Conservation (phyloP, 108 stramenopile species). For the Poteriospumella lacustris region DNA sequence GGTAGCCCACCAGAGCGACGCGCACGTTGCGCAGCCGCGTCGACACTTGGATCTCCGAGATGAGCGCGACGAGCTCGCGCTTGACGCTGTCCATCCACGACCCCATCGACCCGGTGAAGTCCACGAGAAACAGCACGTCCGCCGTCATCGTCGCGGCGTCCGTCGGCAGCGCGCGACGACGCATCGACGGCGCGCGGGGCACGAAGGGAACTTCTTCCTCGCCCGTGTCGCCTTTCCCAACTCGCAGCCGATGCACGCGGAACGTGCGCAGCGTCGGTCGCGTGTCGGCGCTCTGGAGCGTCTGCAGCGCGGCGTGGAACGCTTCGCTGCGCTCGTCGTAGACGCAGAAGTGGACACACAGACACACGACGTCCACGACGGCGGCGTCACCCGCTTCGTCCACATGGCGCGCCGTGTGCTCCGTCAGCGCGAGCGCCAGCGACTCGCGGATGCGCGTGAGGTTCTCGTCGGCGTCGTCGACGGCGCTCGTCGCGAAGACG, state of each 20-base stretch:
- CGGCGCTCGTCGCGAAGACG: not conserved
- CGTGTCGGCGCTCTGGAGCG: not conserved
- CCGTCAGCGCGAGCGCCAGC: not conserved
- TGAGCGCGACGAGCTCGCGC: not conserved
- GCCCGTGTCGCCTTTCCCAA: not conserved
- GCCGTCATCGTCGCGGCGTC: not conserved
- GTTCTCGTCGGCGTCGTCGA: not conserved
- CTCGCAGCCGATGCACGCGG: not conserved
- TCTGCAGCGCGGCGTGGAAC: not conserved
- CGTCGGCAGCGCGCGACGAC: not conserved
- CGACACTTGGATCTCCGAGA: not conserved
- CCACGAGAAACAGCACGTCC: not conserved
- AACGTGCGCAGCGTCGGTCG: not conserved
- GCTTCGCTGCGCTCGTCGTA: not conserved
- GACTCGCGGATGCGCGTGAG: too few species aligned
- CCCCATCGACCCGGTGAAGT: not conserved
- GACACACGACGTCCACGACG: not conserved
- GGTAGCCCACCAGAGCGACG: not conserved
- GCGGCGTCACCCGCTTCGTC: too few species aligned
- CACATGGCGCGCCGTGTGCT: not conserved
- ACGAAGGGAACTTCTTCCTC: not conserved
- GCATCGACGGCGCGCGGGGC: not conserved
- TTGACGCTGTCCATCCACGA: not conserved
- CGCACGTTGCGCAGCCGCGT: not conserved
- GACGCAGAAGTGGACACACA: not conserved